Evolutionary conservation across 768 basidiomycete genomes (phyloP), one percentile per base, ranked within the genome.

Genomic region (Suillus subluteus): DNA sequence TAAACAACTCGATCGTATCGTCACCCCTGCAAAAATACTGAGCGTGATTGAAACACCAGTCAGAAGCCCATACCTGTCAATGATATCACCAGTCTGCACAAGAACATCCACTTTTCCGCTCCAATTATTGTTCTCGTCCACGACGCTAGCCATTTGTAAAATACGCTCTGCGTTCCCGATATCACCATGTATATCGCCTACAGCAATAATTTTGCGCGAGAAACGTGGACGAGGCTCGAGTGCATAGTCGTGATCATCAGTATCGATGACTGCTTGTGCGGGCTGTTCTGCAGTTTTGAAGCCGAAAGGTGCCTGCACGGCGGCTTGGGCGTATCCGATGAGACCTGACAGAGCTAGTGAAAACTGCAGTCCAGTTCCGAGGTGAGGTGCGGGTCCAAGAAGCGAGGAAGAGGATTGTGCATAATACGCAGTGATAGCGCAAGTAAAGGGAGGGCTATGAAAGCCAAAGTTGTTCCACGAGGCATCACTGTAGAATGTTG

Each of bases 21-120:
- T 92, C 91, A 1, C 96, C 96, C 70, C 95, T 94, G 66, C 38
- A 55, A 30, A 35, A 26, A 40, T 5, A 30, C 44, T 77, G 37
- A 73, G 71, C 43, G 18, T 46, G 46, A 61, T 48, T n/a, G 40
- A 37, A 63, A 21, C 56, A 8, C 37, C n/a, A 59, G 23, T 62
- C 61, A 30, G 6, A 67, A 43, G 67, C 9, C 21, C 83, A 54
- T 67, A 91, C 95, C 96, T 82, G 79, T 98, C 96, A 64, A 98
- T 92, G 40, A 98, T 96, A 78, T 98, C 96, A 3, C 96, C 96
- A 0, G 96, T 98, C 81, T 99, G 97, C 21, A 98, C 95, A 65
- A 98, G 89, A 56, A 91, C 88, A 73, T 95, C 92, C 1, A 91
- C 86, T 37, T 91, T 81, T 6, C 92, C 95, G 4, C 88, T 86